Evolutionary conservation across 148 eudicot species (phyloP).

Genomic region (Simmondsia chinensis): DNA sequence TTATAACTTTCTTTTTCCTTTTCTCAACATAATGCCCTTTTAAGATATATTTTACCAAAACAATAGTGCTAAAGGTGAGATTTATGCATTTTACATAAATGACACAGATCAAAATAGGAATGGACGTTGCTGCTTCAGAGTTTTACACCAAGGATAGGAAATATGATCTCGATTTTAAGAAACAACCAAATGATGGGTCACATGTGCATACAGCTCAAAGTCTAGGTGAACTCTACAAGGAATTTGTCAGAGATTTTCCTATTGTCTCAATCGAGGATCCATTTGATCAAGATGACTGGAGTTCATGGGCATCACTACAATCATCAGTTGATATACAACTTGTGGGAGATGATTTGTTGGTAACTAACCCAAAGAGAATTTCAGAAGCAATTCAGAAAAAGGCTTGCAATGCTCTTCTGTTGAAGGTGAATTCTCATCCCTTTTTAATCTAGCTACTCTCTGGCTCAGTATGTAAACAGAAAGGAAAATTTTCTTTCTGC

Average conservation of each 20-base stretch:
- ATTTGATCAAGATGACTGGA: constrained; percentile 99
- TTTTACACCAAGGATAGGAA: constrained; percentile 80
- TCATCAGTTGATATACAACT: constrained; percentile 86
- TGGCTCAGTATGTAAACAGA: no score
- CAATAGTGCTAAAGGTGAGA: no score
- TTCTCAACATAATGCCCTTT: no score
- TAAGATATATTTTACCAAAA: no score
- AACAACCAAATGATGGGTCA: constrained; percentile 96
- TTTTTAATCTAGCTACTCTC: not conserved
- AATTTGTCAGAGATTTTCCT: constrained; percentile 84
- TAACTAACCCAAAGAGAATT: constrained; percentile 88
- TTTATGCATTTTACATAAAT: constrained; percentile 6
- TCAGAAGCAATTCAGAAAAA: constrained; percentile 78
- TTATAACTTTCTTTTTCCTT: no score
- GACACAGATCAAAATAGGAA: constrained; percentile 89
- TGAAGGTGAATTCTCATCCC: constrained; percentile 47
- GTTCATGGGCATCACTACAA: constrained; percentile 72
- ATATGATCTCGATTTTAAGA: constrained; percentile 95
- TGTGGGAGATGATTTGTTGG: constrained; percentile 97
- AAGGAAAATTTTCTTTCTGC: no score
- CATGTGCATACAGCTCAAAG: constrained; percentile 69
- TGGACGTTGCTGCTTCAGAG: constrained; percentile 99
- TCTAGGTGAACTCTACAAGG: constrained; percentile 76
- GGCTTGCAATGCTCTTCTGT: constrained; percentile 89
- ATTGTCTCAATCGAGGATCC: constrained; percentile 99